Conservation (phyloP, 768 basidiomycete genomes). For the Termitomyces sp. region DNA sequence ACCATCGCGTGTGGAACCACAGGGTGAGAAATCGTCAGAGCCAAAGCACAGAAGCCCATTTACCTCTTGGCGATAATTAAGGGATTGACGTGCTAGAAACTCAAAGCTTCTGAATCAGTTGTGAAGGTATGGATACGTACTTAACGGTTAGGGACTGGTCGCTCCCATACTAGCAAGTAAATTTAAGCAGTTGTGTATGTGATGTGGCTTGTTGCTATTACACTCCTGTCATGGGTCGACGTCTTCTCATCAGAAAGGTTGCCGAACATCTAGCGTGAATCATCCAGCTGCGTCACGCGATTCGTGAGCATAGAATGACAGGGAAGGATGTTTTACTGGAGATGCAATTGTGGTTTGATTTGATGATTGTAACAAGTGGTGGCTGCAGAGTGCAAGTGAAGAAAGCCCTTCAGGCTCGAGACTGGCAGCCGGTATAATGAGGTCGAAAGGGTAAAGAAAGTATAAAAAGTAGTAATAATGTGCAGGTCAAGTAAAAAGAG, state of each 20-base stretch:
- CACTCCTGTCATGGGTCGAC: not conserved
- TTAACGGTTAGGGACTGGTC: not conserved
- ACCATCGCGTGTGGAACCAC: not conserved
- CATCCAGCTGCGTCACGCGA: not conserved
- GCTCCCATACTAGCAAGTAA: too few relatives aligned
- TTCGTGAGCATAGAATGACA: too few relatives aligned
- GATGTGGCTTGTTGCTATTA: not conserved
- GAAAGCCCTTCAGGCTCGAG: constrained; percentile 20
- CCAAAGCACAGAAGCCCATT: not conserved
- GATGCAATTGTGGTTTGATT: constrained; percentile 16
- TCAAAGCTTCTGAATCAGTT: not conserved
- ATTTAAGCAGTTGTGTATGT: too few relatives aligned
- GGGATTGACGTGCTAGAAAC: not conserved
- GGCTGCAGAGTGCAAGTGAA: constrained; percentile 11
- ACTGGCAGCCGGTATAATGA: constrained; percentile 20
- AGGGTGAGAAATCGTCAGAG: not conserved
- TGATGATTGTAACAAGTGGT: constrained; percentile 18
- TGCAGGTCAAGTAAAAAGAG: constrained; percentile 23
- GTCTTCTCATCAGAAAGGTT: not conserved
- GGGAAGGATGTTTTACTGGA: too few relatives aligned
- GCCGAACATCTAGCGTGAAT: not conserved
- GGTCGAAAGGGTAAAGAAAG: constrained; percentile 16
- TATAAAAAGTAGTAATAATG: constrained; percentile 41
- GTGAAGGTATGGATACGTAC: not conserved
- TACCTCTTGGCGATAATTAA: not conserved